phyloP scores from a whole-genome alignment of 164 flowering plant genomes.

The Chloranthus sessilifolius region DNA sequence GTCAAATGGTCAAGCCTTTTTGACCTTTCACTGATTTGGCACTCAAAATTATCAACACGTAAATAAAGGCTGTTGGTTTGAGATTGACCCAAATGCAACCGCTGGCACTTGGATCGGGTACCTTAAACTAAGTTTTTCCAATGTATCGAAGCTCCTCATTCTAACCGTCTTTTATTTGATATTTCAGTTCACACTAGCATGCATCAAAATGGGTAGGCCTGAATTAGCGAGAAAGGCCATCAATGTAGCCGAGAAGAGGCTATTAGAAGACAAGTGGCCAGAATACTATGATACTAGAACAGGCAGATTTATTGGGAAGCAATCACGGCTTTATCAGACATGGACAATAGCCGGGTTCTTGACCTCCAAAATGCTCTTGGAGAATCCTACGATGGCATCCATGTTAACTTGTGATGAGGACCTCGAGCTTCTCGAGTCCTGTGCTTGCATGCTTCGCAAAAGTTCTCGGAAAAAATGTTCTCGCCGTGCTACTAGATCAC shows the following conservation, averaged over 20 bases:
- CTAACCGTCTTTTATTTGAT: no score
- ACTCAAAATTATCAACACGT: no score
- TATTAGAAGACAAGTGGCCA: constrained; percentile 55
- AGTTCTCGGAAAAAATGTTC: constrained; percentile 15
- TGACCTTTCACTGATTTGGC: no score
- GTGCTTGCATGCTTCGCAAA: constrained; percentile 13
- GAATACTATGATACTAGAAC: constrained; percentile 64
- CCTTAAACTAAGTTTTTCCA: no score
- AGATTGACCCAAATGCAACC: no score
- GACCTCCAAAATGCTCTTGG: constrained; percentile 64
- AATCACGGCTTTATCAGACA: constrained; percentile 60
- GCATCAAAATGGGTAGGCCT: constrained; percentile 65
- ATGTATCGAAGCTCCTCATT: no score
- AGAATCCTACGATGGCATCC: constrained; percentile 16
- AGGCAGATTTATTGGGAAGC: constrained; percentile 68
- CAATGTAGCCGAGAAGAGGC: constrained; percentile 49
- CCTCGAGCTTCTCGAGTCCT: constrained; percentile 16
- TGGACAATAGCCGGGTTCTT: constrained; percentile 85
- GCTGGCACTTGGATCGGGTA: no score
- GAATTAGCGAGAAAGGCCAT: constrained; percentile 56
- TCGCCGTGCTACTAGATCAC: constrained; percentile 16
- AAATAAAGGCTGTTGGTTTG: no score
- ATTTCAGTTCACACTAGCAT: constrained; percentile 65
- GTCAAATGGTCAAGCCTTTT: no score
- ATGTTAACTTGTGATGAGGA: constrained; percentile 18